Percentiles rank a stretch among this genome's conserved stretches.
Conservation (phyloP, 2,329 filamentous ascomycete species). For the Claviceps pazoutovae region DNA sequence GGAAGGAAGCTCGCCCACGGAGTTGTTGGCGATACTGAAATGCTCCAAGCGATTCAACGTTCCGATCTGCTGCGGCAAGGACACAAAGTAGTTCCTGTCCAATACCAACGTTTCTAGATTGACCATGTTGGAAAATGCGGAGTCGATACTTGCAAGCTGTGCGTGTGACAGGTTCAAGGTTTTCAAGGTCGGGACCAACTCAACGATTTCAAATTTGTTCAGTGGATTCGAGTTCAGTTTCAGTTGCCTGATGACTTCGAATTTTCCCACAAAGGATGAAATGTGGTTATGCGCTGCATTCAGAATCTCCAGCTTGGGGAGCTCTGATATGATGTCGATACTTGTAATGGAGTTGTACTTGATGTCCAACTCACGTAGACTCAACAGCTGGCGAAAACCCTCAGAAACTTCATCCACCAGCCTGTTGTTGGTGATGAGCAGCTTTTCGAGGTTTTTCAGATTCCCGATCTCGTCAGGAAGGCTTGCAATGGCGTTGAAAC, state of each 20-base stretch:
- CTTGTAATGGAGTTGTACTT: constrained; percentile 83
- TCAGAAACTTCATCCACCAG: constrained; percentile 61
- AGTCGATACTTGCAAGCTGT: constrained; percentile 81
- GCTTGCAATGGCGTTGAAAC: constrained; percentile 78
- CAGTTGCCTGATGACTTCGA: constrained; percentile 67
- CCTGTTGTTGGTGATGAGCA: constrained; percentile 93
- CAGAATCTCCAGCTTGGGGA: constrained; percentile 78
- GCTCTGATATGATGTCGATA: constrained; percentile 72
- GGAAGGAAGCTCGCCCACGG: constrained; percentile 65
- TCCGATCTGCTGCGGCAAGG: constrained; percentile 72
- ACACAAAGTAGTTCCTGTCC: constrained; percentile 92
- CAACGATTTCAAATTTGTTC: constrained; percentile 76
- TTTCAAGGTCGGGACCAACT: constrained; percentile 66
- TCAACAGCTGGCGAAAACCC: constrained; percentile 58
- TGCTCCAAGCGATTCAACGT: constrained; percentile 72
- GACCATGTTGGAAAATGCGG: constrained; percentile 73
- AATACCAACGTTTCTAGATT: constrained; percentile 79
- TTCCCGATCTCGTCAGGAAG: constrained; percentile 68
- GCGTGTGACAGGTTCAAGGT: constrained; percentile 81
- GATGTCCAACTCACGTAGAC: constrained; percentile 79
- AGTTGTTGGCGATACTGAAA: constrained; percentile 88
- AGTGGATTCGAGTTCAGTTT: constrained; percentile 91
- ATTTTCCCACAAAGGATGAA: constrained; percentile 80
- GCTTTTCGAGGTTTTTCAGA: constrained; percentile 66
- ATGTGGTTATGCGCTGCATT: constrained; percentile 88